A percentile compares a stretch with the other conserved stretches of the same genome.
phyloP scores from a whole-genome alignment of 2,329 filamentous ascomycete species.

The Colletotrichum lindemuthianum region DNA sequence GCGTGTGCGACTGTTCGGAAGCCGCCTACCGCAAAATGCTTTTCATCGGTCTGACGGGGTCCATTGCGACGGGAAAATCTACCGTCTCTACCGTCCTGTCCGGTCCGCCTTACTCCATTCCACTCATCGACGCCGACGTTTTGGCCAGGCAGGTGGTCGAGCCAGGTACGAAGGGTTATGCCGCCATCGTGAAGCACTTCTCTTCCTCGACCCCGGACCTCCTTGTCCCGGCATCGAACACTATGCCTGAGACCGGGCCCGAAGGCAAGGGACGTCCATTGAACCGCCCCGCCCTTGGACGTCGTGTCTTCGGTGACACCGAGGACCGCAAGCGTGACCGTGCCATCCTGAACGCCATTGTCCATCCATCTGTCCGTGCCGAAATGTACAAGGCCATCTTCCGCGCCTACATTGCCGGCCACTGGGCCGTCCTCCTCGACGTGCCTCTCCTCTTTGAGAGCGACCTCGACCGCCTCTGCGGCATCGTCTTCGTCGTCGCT shows the following conservation, averaged over 20 bases:
- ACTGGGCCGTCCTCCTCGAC: conserved; percentile 92
- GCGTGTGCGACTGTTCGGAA: no score
- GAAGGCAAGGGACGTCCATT: conserved; percentile 76
- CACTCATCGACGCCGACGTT: conserved; percentile 93
- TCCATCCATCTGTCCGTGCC: conserved; percentile 87
- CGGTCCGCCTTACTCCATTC: conserved; percentile 82
- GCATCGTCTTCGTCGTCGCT: conserved; percentile 86
- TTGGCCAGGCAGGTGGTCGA: conserved; percentile 94
- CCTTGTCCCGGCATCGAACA: conserved; percentile 68
- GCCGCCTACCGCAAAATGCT: conserved; percentile 70
- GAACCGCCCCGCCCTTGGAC: conserved; percentile 86
- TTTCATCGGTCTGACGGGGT: conserved; percentile 94
- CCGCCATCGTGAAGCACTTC: conserved; percentile 84
- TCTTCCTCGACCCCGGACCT: conserved; percentile 85
- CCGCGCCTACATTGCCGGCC: conserved; percentile 76
- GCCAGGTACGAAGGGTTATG: conserved; percentile 86
- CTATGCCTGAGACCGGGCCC: conserved; percentile 64
- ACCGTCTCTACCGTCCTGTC: conserved; percentile 89
- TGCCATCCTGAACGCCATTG: conserved; percentile 84
- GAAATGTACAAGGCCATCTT: conserved; percentile 83
- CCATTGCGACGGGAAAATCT: conserved; percentile 97
- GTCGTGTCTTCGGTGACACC: conserved; percentile 84
- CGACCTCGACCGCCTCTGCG: conserved; percentile 85
- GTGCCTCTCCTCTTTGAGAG: conserved; percentile 93
- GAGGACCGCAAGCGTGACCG: conserved; percentile 77